These are phyloP conservation scores for Wickerhamiella parazyma DNA, from an alignment of 805 yeast genomes.

Conservation along the genomic window DNA sequence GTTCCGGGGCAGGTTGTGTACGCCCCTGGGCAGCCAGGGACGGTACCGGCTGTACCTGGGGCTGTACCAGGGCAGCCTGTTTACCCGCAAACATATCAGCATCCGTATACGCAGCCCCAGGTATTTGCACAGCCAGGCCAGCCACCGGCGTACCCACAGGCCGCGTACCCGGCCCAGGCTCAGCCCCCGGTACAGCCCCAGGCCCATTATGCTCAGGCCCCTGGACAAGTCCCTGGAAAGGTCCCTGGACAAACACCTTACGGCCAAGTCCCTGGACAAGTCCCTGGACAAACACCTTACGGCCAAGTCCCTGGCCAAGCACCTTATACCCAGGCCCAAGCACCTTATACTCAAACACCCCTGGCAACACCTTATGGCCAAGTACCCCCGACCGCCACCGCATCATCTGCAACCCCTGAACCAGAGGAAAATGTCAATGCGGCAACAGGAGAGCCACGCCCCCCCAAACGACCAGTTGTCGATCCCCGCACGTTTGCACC, in stretches of 20 bases:
- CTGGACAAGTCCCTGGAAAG: too few species aligned
- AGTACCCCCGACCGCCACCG: too few species aligned
- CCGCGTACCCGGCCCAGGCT: conserved; percentile 1
- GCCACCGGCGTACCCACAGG: conserved; percentile 8
- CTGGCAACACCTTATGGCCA: too few species aligned
- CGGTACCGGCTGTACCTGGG: conserved; percentile 2
- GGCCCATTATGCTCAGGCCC: background rate
- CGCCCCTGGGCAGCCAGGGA: conserved; percentile 6
- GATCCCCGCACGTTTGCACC: conserved; percentile 21
- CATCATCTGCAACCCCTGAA: too few species aligned
- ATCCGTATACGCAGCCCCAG: conserved; percentile 3
- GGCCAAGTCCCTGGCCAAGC: conserved; percentile 1
- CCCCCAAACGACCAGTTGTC: conserved; percentile 15
- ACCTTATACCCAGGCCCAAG: too few species aligned
- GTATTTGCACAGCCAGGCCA: background rate
- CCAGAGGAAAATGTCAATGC: background rate
- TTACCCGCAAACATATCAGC: conserved; percentile 6
- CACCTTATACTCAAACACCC: too few species aligned
- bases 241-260: background rate
- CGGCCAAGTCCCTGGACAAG: background rate
- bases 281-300: background rate
- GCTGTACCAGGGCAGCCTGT: too few species aligned
- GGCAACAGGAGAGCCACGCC: conserved; percentile 1
- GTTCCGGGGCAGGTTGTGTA: conserved; percentile 7
- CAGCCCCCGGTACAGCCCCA: conserved; percentile 2